Evolutionary conservation across 495 filamentous ascomycete genomes (phyloP), one percentile per base, ranked within the genome.

Genomic region (Aspergillus indologenus): DNA sequence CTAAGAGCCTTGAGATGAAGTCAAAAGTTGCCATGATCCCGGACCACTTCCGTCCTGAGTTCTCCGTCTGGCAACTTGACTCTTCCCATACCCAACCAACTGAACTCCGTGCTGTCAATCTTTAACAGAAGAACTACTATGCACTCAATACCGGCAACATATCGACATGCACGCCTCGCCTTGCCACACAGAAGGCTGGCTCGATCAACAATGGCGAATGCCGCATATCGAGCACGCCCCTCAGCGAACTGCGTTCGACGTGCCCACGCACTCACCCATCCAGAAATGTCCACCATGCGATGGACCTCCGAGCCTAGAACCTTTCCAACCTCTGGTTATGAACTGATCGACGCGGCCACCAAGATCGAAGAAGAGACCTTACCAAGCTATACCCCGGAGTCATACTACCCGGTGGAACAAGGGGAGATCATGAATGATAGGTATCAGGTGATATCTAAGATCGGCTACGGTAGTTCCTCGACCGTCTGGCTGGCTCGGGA

Each of bases 401-500:
- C 65, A 44, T 69, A 67, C 61, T 75, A 83, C 62, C 80, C 80
- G 2, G 67, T 77, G 3, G 54, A 70, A 8, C 61, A 81, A 11
- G 76, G 72, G 0, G 77, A 83, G 43, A 55, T 60, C 7, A 60
- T 83, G 21, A 60, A 69, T 40, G 53, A 61, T 48, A 65, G 70
- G 17, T 83, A 79, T 61, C 65, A 72, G 40, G 71, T 79, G 21
- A 61, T 76, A 17, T 73, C 79, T 60, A 85, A 85, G 50, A 68
- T 83, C 22, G 79, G 80, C 2, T 72, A 65, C 23, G 79, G 80
- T 22, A 69, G 70, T 0, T 77, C 68, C 23, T 75, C 71, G 1
- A 82, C 74, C 1, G 79, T 81, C 34, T 84, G 80, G 81, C 68
- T 85, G 23, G 78, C 72, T 19, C 67, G 68, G 9, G 80, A 83